A percentile compares a stretch with the other conserved stretches of the same genome.
These are phyloP conservation scores for Capronia coronata DNA, from an alignment of 2,329 filamentous ascomycete genomes.

Conservation along the genomic window DNA sequence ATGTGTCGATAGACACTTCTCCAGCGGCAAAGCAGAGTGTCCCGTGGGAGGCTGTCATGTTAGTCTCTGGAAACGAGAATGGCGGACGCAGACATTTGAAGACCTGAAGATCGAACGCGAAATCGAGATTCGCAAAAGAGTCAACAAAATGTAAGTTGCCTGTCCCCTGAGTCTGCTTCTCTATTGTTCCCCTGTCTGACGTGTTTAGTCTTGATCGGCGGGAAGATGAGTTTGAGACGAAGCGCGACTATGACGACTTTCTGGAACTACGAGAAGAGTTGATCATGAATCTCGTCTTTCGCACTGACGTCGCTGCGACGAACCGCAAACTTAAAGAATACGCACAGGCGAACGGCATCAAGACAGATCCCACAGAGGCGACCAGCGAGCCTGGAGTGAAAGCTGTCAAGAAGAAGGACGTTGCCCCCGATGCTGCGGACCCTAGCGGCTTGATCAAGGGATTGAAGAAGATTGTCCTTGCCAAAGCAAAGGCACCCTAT, in stretches of 20 bases:
- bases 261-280: slow-evolving; percentile 86
- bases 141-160: slow-evolving; percentile 51
- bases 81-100: slow-evolving; percentile 81
- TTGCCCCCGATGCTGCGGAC: slow-evolving; percentile 20
- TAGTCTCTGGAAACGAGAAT: slow-evolving; percentile 60
- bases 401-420: slow-evolving; percentile 31
- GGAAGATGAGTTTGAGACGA: slow-evolving; percentile 83
- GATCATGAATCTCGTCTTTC: slow-evolving; percentile 77
- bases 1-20: slow-evolving; percentile 92
- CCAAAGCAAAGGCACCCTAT: slow-evolving; percentile 66
- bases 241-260: slow-evolving; percentile 85
- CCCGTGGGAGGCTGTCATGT: slow-evolving; percentile 82
- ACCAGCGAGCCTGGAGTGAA: slow-evolving; percentile 62
- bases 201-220: slow-evolving; percentile 71
- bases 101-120: slow-evolving; percentile 85
- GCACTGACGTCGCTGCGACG: slow-evolving; percentile 60
- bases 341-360: slow-evolving; percentile 61
- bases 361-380: slow-evolving; percentile 60
- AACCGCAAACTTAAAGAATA: slow-evolving; percentile 59
- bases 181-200: slow-evolving; percentile 27
- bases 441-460: slow-evolving; percentile 64
- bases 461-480: slow-evolving; percentile 59
- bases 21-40: slow-evolving; percentile 82
- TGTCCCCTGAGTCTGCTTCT: not conserved
- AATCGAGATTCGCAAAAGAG: slow-evolving; percentile 79